Percentiles rank a stretch among this genome's conserved stretches.
Conservation (phyloP, 2,329 filamentous ascomycete species). For the Aureobasidium sp. region DNA sequence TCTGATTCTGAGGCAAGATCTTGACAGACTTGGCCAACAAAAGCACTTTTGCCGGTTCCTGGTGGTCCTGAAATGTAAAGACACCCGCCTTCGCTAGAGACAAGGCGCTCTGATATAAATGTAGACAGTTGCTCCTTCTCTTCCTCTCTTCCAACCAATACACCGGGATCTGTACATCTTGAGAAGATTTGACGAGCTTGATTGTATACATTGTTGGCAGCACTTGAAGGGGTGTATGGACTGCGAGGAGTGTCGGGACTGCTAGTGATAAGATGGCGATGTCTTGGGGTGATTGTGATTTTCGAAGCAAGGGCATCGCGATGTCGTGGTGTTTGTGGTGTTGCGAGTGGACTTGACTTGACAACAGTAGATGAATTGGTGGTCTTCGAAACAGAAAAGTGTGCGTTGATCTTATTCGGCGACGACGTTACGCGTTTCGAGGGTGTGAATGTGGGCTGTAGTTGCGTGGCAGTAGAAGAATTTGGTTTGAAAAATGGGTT, state of each 20-base stretch:
- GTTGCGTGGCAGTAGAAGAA: slow-evolving; percentile 33
- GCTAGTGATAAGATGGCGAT: slow-evolving; percentile 70
- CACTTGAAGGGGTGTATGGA: slow-evolving; percentile 61
- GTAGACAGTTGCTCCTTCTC: slow-evolving; percentile 57
- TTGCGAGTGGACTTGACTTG: slow-evolving; percentile 26
- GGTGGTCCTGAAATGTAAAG: slow-evolving; percentile 93
- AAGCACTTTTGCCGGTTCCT: slow-evolving; percentile 92
- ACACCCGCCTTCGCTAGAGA: slow-evolving; percentile 62
- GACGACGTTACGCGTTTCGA: slow-evolving; percentile 44
- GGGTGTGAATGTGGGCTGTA: slow-evolving; percentile 31
- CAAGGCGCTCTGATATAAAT: slow-evolving; percentile 62
- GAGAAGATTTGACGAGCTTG: slow-evolving; percentile 81
- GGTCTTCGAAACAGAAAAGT: slow-evolving; percentile 34
- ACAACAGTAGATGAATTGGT: slow-evolving; percentile 27
- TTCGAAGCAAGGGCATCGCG: slow-evolving; percentile 67
- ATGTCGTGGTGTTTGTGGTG: slow-evolving; percentile 63
- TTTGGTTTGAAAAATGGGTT: slow-evolving; percentile 46
- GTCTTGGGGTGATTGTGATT: slow-evolving; percentile 71
- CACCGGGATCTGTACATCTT: slow-evolving; percentile 65
- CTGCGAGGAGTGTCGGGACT: slow-evolving; percentile 72
- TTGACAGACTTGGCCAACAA: slow-evolving; percentile 72
- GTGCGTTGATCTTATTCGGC: slow-evolving; percentile 37
- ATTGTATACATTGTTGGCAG: slow-evolving; percentile 72
- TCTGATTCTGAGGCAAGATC: slow-evolving; percentile 47
- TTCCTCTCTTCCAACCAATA: slow-evolving; percentile 68